A percentile compares a stretch with the other conserved stretches of the same genome.
phyloP scores from a whole-genome alignment of 805 yeast genomes.

The Pichia deserticola region DNA sequence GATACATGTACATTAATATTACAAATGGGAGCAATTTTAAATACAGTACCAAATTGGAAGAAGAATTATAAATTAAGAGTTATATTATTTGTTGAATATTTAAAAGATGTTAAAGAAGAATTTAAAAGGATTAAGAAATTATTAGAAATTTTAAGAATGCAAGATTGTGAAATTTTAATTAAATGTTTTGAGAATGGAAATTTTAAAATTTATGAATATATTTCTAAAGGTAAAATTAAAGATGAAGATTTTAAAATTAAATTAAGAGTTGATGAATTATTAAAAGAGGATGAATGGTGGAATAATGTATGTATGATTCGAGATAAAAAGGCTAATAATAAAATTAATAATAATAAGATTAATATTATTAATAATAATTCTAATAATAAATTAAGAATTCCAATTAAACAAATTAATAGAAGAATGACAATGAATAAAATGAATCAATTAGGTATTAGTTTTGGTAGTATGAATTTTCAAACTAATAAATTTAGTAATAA shows the following conservation, averaged over 20 bases:
- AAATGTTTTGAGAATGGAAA: constrained; percentile 54
- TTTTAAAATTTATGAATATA: constrained; percentile 59
- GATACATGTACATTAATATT: constrained; percentile 92
- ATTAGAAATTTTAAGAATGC: constrained; percentile 72
- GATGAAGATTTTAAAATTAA: constrained; percentile 27
- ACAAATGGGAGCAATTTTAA: constrained; percentile 87
- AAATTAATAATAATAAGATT: background rate
- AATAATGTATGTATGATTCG: constrained; percentile 15
- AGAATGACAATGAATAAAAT: constrained; percentile 8
- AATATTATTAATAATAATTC: background rate
- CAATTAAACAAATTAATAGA: background rate
- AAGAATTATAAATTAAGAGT: constrained; percentile 67
- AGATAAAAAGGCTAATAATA: background rate
- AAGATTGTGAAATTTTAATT: constrained; percentile 65
- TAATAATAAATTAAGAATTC: background rate
- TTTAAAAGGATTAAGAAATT: constrained; percentile 50
- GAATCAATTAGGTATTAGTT: constrained; percentile 9
- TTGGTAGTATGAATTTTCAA: constrained; percentile 9
- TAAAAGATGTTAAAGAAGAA: constrained; percentile 67
- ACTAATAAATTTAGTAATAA: constrained; percentile 8
- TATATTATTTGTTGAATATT: constrained; percentile 81
- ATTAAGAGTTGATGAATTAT: constrained; percentile 40
- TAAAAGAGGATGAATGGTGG: constrained; percentile 85
- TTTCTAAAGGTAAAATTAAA: constrained; percentile 57
- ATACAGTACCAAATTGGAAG: constrained; percentile 93